Evolutionary conservation across 805 yeast genomes (phyloP), one percentile per base, ranked within the genome.

Genomic region (Isabelozyma gotoi): DNA sequence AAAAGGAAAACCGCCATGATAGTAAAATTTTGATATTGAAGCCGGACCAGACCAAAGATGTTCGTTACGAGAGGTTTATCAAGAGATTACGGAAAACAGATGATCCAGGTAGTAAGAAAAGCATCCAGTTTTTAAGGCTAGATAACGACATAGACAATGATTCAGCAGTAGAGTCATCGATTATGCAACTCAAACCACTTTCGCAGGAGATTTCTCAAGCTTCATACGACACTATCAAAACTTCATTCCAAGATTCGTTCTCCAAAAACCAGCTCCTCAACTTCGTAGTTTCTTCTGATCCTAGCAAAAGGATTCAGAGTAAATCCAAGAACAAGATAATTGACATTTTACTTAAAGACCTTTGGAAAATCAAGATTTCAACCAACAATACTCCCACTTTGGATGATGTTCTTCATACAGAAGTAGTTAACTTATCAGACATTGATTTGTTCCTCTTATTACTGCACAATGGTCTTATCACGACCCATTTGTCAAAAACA

Each of bases 361-460:
- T 42, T 1, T 49, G 50, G 14, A 48, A 65, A 1, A 51, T 49
- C 1, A 47, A 50, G 17, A 7, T 24, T 5, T 24, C 29, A n/a
- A 10, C 29, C 12, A 24, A 24, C 12, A 24, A 24, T 24, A 10
- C 29, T 10, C 29, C 29, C 12, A 55, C 59, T n/a, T 51, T 57
- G 27, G 63, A 62, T 5, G 71, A 68, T 38, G 60, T 69, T 17
- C 52, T 67, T 27, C 49, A 59, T 5, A 66, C 65, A 38, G 63
- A 59, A 35, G 47, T 56, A 4, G 46, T 74, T 5, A 59, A 60
- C 17, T 56, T 77, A 16, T 45, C 63, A 19, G 60, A 60, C 33
- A 56, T 61, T 4, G 77, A 76, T 20, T 49, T 76, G 51, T 74
- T 76, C 41, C 53, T 75, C 7, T 48, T 75, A 8, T 51, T 71